Percentiles rank a stretch among this genome's conserved stretches.
Evolutionary conservation across 306 rosid species (phyloP).

Genomic region (Corylus heterophylla): DNA sequence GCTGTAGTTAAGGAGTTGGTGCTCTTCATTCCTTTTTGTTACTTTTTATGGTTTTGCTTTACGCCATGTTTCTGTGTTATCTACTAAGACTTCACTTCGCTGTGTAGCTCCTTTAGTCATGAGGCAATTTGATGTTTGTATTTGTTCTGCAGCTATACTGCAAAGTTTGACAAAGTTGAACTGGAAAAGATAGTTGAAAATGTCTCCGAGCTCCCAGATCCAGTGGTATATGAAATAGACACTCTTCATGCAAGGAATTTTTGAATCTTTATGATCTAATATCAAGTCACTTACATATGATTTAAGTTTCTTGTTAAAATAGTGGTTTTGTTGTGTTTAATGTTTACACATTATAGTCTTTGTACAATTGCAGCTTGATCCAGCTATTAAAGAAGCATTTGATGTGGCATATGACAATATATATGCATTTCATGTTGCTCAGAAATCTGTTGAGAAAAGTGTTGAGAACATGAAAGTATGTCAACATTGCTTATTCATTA

Average conservation of each 20-base stretch:
- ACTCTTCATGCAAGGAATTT: background rate
- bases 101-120: background rate
- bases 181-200: slow-evolving; percentile 58
- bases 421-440: slow-evolving; percentile 90
- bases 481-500: slow-evolving; percentile 21
- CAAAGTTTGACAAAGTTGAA: slow-evolving; percentile 77
- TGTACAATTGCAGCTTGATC: slow-evolving; percentile 66
- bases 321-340: slow-evolving; percentile 4
- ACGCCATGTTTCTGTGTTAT: background rate
- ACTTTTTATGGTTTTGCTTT: background rate
- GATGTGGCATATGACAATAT: slow-evolving; percentile 89
- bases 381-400: slow-evolving; percentile 72
- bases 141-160: slow-evolving; percentile 60
- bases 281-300: background rate
- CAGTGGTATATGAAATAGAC: slow-evolving; percentile 57
- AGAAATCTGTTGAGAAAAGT: slow-evolving; percentile 68
- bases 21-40: background rate
- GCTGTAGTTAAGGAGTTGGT: slow-evolving; percentile 78
- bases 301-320: background rate
- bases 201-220: slow-evolving; percentile 82
- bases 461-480: slow-evolving; percentile 94
- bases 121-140: slow-evolving; percentile 10
- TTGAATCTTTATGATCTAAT: slow-evolving; percentile 1
- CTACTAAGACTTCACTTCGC: background rate
- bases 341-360: slow-evolving; percentile 10